Evolutionary conservation across 2,329 filamentous ascomycete species (phyloP), one percentile per base, ranked within the genome.

Genomic region (Amauroascus niger): DNA sequence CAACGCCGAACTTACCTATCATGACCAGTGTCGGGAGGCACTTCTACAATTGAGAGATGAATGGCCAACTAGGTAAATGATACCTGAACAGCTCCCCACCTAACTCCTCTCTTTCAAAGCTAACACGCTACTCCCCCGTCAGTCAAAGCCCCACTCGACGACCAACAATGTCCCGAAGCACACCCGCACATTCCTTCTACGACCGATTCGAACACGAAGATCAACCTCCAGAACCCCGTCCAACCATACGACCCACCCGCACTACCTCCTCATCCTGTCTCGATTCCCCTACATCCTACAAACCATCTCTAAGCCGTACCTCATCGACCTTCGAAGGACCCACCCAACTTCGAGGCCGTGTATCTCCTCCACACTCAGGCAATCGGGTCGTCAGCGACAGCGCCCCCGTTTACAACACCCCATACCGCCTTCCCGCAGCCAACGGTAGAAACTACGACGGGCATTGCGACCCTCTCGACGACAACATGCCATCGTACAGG

Each of bases 11-110:
- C 77, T 97, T 55, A 84, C 86, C 58, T 96, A 93, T 71, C 87
- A 96, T 67, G 91, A 97, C 67, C 84, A 86, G 57, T 95, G 88
- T 67, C 81, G 86, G 52, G 90, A 96, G 61, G 86, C 94, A 60
- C 79, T 97, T 52, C 60, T 84, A 58, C 80, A 82, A 60, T 68
- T 86, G 58, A 85, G 80, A 73, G 77, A 78, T 61, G 81, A 86
- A 57, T 87, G 84, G 83, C 83, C 83, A 55, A 77, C 75, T 63
- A 75, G 73, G 81, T 82, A n/a, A n/a, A n/a, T n/a, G n/a, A 69
- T 66, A 76, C 64, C 26, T 47, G 32, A 16, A 32, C 26, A n/a
- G n/a, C n/a, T n/a, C n/a, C n/a, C 13, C 16, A 35, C 57, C 9
- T 16, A 22, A 6, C 7, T 35, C n/a, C 7, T 20, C 9, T 30